Percentiles rank a stretch among this genome's conserved stretches.
phyloP scores from a whole-genome alignment of 2,329 filamentous ascomycete species.

The Beauveria brongniartii region DNA sequence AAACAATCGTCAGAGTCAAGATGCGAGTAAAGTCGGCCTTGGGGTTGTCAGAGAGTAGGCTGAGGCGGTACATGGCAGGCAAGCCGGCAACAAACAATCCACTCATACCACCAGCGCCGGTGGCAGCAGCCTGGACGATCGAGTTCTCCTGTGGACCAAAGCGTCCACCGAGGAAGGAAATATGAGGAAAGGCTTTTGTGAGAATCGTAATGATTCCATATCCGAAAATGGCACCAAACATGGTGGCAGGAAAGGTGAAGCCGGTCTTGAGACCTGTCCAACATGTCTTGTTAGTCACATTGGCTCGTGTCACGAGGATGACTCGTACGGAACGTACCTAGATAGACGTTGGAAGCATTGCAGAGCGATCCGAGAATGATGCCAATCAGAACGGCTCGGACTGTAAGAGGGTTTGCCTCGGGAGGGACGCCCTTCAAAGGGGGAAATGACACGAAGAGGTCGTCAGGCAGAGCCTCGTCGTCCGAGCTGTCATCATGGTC shows the following conservation, averaged over 20 bases:
- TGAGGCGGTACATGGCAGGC: constrained; percentile 51
- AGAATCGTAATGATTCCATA: constrained; percentile 49
- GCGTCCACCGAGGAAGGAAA: constrained; percentile 43
- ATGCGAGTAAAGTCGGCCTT: constrained; percentile 49
- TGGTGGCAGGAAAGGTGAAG: constrained; percentile 39
- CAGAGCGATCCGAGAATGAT: constrained; percentile 49
- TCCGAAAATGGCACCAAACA: constrained; percentile 50
- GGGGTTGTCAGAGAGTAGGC: constrained; percentile 39
- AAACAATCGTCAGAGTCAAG: constrained; percentile 52
- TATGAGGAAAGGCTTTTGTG: constrained; percentile 37
- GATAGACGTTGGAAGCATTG: constrained; percentile 55
- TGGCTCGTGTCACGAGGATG: background rate
- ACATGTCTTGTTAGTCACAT: background rate
- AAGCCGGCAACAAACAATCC: constrained; percentile 51
- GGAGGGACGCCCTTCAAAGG: constrained; percentile 32
- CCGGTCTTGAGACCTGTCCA: constrained; percentile 40
- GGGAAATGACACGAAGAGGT: constrained; percentile 33
- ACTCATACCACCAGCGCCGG: constrained; percentile 49
- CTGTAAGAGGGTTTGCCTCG: constrained; percentile 42
- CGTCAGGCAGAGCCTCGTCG: background rate
- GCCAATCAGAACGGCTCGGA: constrained; percentile 47
- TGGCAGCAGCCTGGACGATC: constrained; percentile 52
- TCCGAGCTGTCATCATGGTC: constrained; percentile 25
- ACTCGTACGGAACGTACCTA: constrained; percentile 30
- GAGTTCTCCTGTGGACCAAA: constrained; percentile 57